Percentiles rank a stretch among this genome's conserved stretches.
Evolutionary conservation across 106 monocot genomes (phyloP).

Genomic region (Apostasia shenzhenica): DNA sequence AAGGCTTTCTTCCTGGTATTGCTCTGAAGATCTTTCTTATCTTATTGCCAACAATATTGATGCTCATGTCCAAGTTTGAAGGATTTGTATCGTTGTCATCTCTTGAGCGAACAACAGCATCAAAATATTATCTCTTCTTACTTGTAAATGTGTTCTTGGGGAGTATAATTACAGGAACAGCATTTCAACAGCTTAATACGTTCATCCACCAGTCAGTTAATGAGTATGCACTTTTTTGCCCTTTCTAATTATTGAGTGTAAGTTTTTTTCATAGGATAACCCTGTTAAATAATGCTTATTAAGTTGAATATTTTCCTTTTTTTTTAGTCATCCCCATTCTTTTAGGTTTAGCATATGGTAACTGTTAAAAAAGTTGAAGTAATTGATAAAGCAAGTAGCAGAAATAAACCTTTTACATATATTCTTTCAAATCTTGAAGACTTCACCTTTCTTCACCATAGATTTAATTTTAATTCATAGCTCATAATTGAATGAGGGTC

Average conservation of each 20-base stretch:
- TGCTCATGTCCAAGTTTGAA: conserved; percentile 94
- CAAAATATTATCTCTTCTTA: conserved; percentile 77
- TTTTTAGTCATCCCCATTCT: too few species aligned
- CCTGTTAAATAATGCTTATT: too few species aligned
- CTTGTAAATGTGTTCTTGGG: conserved; percentile 90
- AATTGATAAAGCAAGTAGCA: too few species aligned
- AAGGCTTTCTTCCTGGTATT: conserved; percentile 95
- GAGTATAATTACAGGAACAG: conserved; percentile 72
- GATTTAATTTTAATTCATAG: too few species aligned
- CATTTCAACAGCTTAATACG: conserved; percentile 64
- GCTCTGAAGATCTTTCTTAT: conserved; percentile 91
- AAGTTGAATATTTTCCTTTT: too few species aligned
- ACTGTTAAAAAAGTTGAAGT: too few species aligned
- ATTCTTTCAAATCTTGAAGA: too few species aligned
- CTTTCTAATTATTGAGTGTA: background rate
- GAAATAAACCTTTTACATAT: too few species aligned
- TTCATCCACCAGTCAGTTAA: conserved; percentile 70
- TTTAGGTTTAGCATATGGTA: too few species aligned
- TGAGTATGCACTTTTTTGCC: conserved; percentile 37
- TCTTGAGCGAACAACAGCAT: conserved; percentile 78
- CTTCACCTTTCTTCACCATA: too few species aligned
- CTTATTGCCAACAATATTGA: conserved; percentile 79
- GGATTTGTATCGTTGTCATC: conserved; percentile 53
- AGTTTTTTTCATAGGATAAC: background rate
- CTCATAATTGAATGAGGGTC: too few species aligned